These are phyloP conservation scores for Aspergillus bombycis DNA, from an alignment of 2,329 filamentous ascomycete genomes.

Conservation along the genomic window DNA sequence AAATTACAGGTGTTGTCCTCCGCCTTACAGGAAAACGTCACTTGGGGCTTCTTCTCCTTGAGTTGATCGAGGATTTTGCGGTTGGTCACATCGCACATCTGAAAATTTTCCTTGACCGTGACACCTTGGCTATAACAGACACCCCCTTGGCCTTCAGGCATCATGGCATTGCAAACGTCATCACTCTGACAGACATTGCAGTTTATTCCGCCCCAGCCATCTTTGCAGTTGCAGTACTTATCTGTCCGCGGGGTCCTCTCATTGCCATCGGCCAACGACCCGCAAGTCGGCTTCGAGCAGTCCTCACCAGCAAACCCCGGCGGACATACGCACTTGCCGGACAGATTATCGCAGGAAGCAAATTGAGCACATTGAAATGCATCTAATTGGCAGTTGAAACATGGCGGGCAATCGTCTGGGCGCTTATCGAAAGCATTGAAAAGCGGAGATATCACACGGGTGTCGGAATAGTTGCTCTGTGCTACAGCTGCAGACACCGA, in stretches of 20 bases:
- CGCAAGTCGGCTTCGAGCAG: constrained; percentile 89
- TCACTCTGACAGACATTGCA: constrained; percentile 92
- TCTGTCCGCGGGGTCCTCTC: constrained; percentile 75
- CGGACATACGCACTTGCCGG: constrained; percentile 90
- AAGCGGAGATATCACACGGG: constrained; percentile 65
- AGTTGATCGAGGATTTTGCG: constrained; percentile 87
- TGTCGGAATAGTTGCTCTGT: constrained; percentile 59
- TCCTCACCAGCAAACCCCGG: constrained; percentile 93
- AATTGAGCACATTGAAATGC: constrained; percentile 91
- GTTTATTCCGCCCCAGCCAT: constrained; percentile 96
- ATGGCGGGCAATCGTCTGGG: constrained; percentile 57
- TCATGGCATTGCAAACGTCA: constrained; percentile 82
- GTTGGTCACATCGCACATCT: constrained; percentile 98
- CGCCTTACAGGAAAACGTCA: constrained; percentile 88
- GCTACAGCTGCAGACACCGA: constrained; percentile 24
- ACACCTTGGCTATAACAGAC: constrained; percentile 92
- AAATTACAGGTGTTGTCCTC: constrained; percentile 83
- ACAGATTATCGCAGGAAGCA: constrained; percentile 82
- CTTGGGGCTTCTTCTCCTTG: constrained; percentile 82
- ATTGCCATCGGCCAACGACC: constrained; percentile 78
- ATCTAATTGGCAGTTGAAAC: constrained; percentile 97
- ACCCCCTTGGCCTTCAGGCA: constrained; percentile 78
- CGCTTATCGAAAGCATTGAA: constrained; percentile 73
- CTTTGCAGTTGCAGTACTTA: constrained; percentile 78
- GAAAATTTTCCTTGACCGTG: constrained; percentile 91